These are phyloP conservation scores for Candida gigantensis DNA, from an alignment of 1,139 yeast species.

Conservation along the genomic window DNA sequence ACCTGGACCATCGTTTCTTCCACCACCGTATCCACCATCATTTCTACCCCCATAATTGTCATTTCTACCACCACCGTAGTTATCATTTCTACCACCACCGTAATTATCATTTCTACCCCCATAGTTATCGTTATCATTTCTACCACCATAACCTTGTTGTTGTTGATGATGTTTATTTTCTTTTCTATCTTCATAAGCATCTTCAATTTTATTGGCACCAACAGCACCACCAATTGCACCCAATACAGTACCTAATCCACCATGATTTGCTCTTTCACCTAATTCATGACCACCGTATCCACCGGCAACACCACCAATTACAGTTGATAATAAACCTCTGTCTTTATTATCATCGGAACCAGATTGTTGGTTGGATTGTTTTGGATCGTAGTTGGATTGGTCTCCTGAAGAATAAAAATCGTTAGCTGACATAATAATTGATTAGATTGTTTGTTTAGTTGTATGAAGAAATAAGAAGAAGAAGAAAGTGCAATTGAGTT, in stretches of 20 bases:
- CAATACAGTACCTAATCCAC: slow-evolving; percentile 52
- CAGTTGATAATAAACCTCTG: slow-evolving; percentile 56
- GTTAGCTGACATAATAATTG: slow-evolving; percentile 60
- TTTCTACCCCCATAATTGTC: slow-evolving; percentile 13
- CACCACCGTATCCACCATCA: slow-evolving; percentile 7
- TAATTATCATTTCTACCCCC: slow-evolving; percentile 16
- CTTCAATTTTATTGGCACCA: slow-evolving; percentile 56
- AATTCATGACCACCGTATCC: slow-evolving; percentile 50
- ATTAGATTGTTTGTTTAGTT: neutral
- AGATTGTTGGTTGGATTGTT: slow-evolving; percentile 22
- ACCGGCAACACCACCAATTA: slow-evolving; percentile 64
- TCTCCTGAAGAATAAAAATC: slow-evolving; percentile 56
- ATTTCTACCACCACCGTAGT: slow-evolving; percentile 15
- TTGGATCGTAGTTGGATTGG: slow-evolving; percentile 38
- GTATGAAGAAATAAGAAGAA: neutral
- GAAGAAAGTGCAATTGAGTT: neutral
- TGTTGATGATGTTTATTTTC: slow-evolving; percentile 14
- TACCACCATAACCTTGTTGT: slow-evolving; percentile 14
- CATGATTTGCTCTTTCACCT: slow-evolving; percentile 39
- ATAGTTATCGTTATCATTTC: slow-evolving; percentile 12
- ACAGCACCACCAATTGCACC: slow-evolving; percentile 67
- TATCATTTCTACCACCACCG: slow-evolving; percentile 15
- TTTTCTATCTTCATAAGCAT: slow-evolving; percentile 28
- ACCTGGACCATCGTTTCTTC: slow-evolving; percentile 12
- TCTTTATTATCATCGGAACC: slow-evolving; percentile 39